Evolutionary conservation across 345 rosid species (phyloP), one percentile per base, ranked within the genome.

Genomic region (Lepidium sativum): DNA sequence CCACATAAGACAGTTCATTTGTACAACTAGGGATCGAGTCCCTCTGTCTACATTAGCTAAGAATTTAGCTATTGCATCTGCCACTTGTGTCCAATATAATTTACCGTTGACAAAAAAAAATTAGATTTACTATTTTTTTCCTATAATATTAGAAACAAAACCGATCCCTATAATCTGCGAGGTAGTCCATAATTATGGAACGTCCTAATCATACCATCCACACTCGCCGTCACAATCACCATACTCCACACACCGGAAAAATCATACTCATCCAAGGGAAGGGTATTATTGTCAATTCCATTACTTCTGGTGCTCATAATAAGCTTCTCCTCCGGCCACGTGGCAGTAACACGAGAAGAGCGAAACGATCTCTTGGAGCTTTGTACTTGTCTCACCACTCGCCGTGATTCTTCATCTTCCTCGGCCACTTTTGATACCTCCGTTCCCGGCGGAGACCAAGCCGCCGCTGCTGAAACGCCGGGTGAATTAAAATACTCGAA

Each of bases 261-360:
- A 25, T 60, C 53, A 10, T 4, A 17, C 9, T 13, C 44, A 13
- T 37, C 47, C 37, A 27, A 12, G 4, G 59, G 51, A 15, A 62
- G 37, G 54, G 8, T 6, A 52, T 14, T 27, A 3, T 53, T 45
- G 16, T 66, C 35, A 51, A 5, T 12, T 55, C 35, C 9, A n/a
- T 55, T 64, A 5, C 13, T 67, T 12, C 41, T 20, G 10, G 79
- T 86, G 17, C 16, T 54, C 42, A 54, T 18, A 9, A 34, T 0
- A 50, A 92, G 92, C 60, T 81, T 84, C 79, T 92, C 98, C 77
- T 79, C 98, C 0, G 98, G 98, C 98, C 98, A 92, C 25, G 97
- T 92, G 14, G 92, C 84, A 0, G 83, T 74, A 34, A 79, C 84
- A 48, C 80, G 81, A 75, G 79, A 72, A 0, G 80, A 69, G 1